Percentiles rank a stretch among this genome's conserved stretches.
Conservation (phyloP, 1,284 basidiomycete genomes). For the Moesziomyces sp. region DNA sequence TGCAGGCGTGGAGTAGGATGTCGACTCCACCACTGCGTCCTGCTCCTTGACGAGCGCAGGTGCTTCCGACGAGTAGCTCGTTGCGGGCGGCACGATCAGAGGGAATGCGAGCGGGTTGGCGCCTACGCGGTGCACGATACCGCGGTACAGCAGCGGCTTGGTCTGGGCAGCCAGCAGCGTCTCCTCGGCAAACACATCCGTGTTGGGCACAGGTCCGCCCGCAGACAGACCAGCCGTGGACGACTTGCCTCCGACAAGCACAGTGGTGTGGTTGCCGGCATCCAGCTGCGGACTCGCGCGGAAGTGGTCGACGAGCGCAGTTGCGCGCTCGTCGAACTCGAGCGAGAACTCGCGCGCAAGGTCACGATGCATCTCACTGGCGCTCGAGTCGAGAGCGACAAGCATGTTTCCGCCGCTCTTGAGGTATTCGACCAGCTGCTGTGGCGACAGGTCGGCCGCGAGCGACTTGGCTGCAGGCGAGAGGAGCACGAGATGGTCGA, state of each 20-base stretch:
- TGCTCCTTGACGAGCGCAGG: conserved; percentile 70
- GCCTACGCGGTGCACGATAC: conserved; percentile 78
- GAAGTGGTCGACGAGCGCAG: conserved; percentile 70
- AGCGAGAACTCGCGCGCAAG: conserved; percentile 72
- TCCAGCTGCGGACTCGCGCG: conserved; percentile 45
- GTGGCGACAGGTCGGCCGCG: conserved; percentile 82
- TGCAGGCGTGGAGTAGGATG: conserved; percentile 30
- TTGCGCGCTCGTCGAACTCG: conserved; percentile 70
- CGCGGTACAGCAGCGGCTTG: conserved; percentile 76
- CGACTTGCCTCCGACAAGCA: conserved; percentile 47
- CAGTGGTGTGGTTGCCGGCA: conserved; percentile 54
- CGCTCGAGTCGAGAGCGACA: conserved; percentile 77
- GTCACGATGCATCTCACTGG: conserved; percentile 70
- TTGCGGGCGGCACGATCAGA: conserved; percentile 78
- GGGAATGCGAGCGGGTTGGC: conserved; percentile 85
- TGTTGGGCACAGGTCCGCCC: conserved; percentile 55
- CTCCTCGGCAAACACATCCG: conserved; percentile 56
- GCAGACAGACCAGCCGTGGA: conserved; percentile 7
- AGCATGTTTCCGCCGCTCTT: conserved; percentile 81
- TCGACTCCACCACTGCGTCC: conserved; percentile 15
- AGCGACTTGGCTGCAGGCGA: conserved; percentile 70
- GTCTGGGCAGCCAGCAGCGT: conserved; percentile 71
- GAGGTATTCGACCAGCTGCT: conserved; percentile 80
- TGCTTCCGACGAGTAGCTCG: conserved; percentile 73
- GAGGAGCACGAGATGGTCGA: conserved; percentile 61